Evolutionary conservation across 164 flowering plant genomes (phyloP), one percentile per base, ranked within the genome.

Genomic region (Vitis amurensis): DNA sequence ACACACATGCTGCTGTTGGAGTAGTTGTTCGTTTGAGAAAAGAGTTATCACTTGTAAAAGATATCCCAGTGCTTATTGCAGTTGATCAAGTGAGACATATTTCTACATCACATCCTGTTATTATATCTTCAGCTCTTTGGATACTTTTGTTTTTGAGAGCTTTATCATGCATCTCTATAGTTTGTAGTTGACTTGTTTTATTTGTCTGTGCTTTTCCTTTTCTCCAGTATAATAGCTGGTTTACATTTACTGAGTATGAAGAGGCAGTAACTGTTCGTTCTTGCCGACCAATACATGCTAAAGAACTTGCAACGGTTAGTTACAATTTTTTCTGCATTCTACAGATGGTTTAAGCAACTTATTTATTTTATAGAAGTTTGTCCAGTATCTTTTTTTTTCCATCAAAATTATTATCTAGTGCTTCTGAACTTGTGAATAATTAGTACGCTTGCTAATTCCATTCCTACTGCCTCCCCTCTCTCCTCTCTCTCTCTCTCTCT

Each of bases 171-270:
- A 19, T 51, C 30, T 30, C 3, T 11, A 37, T 51, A 44, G 58
- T 23, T 11, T 64, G 12, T n/a, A 51, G 30, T 23, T 1, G 47
- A 48, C 66, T 1, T 55, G 3, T 31, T 55, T 64, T 13, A 13
- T 68, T 51, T 1, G 50, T 61, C 3, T 61, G 70, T 75, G 30
- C 12, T 37, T 11, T 68, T 66, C 0, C 27, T 63, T 76, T 27
- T 73, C 51, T 79, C 63, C 91, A 93, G 98, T 93, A 91, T 66
- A 93, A 93, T 68, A 93, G 73, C 75, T 95, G 99, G 99, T 95
- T 93, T 71, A 95, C 99, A 59, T 95, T 95, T 88, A 95, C 93
- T 52, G 91, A 85, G 64, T 90, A 80, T 72, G 85, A 82, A 74
- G 98, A 91, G 73, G 76, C 97, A 23, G 87, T 83, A 16, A 89